Evolutionary conservation across 768 basidiomycete species (phyloP), one percentile per base, ranked within the genome.

Genomic region (Boletus pseudopeckii): DNA sequence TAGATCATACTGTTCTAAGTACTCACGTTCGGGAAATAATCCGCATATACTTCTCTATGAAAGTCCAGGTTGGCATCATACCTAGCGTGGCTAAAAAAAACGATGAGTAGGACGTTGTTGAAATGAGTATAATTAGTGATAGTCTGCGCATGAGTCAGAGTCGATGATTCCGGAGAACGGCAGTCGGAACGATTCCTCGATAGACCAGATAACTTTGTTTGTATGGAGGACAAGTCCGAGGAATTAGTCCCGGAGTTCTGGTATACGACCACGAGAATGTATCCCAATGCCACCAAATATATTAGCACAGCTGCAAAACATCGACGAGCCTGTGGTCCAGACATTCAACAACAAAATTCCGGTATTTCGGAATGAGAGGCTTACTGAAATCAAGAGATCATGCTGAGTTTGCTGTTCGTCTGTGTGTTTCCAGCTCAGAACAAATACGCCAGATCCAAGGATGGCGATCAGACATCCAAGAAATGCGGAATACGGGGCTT

Each of bases 21-120:
- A 60, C 76, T 58, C 59, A 77, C 80, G 55, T 80, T 80, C 7
- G 78, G 78, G 56, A 80, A 81, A 66, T 72, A 79, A 48, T 73
- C 71, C 9, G 71, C 64, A 48, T 80, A 80, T 5, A 77, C 75
- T 60, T 77, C 74, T 53, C 63, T 70, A 53, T 80, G 75, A 52
- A 64, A 75, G 53, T 80, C 78, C 24, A 80, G 55, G 52, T 80
- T 79, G 32, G 64, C 65, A 57, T 77, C 68, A 48, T 80, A 80
- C 42, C 78, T 64, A 22, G 75, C 61, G 52, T 80, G 79, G 45
- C 77, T 80, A 52, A 80, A 80, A 65, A 80, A 80, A 9, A 79
- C 76, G 44, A 80, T 60, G 33, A 80, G 62, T 11, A 80, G 63
- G 14, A 80, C 55, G 42, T 78, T 62, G 53, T 71, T 70, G 56